These are phyloP conservation scores for Wickerhamomyces tratensis DNA, from an alignment of 805 yeast species.

Conservation along the genomic window DNA sequence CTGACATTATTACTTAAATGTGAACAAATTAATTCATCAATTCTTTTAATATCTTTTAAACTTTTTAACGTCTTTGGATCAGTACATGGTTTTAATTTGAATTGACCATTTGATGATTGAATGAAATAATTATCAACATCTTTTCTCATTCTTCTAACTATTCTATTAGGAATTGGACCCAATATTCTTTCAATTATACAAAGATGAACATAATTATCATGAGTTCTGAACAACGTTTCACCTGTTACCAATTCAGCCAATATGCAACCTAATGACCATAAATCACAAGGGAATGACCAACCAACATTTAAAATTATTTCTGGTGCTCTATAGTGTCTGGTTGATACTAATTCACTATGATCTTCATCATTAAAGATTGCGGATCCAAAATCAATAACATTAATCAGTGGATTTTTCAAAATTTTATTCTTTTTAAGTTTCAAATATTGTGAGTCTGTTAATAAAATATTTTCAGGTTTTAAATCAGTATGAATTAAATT, in stretches of 20 bases:
- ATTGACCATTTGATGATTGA: not conserved
- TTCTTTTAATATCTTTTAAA: slow-evolving; percentile 23
- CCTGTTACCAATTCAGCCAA: slow-evolving; percentile 88
- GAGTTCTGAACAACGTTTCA: slow-evolving; percentile 89
- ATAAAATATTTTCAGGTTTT: slow-evolving; percentile 87
- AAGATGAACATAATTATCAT: slow-evolving; percentile 88
- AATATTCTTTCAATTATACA: slow-evolving; percentile 87
- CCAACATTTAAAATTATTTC: slow-evolving; percentile 92
- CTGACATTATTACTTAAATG: slow-evolving; percentile 18
- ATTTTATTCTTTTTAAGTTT: slow-evolving; percentile 28
- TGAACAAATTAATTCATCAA: slow-evolving; percentile 34
- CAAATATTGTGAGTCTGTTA: slow-evolving; percentile 13
- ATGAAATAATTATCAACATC: not conserved
- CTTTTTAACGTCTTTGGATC: not conserved
- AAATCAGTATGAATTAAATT: slow-evolving; percentile 91
- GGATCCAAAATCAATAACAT: slow-evolving; percentile 94
- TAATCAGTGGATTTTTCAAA: slow-evolving; percentile 70
- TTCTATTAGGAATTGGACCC: slow-evolving; percentile 35
- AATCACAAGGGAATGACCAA: slow-evolving; percentile 94
- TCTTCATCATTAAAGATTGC: slow-evolving; percentile 92
- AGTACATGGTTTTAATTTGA: not conserved
- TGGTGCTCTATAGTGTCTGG: slow-evolving; percentile 96
- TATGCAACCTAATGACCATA: slow-evolving; percentile 96
- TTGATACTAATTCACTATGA: slow-evolving; percentile 85
- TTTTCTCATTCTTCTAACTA: slow-evolving; percentile 21